Conservation (phyloP, 2,329 filamentous ascomycete genomes). For the Aspergillus floridensis region DNA sequence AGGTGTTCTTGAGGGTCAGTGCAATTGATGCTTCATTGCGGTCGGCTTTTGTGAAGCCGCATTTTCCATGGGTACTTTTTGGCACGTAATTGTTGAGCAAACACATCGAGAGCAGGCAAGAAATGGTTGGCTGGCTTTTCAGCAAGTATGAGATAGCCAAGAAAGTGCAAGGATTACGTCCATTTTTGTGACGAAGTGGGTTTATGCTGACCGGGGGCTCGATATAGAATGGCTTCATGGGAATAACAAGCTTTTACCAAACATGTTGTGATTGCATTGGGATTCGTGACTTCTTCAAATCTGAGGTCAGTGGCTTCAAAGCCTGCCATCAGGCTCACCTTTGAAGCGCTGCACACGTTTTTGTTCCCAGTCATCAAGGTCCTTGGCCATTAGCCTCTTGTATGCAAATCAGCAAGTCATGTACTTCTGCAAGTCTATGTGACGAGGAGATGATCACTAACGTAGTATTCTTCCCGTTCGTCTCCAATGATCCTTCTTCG, state of each 20-base stretch:
- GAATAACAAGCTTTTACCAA: too few species aligned
- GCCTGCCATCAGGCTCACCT: constrained; percentile 82
- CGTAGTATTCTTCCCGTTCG: constrained; percentile 50
- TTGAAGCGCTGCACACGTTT: constrained; percentile 86
- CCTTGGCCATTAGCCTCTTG: constrained; percentile 78
- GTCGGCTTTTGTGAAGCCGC: neutral
- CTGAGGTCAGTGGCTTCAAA: constrained; percentile 48
- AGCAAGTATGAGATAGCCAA: neutral
- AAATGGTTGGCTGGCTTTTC: neutral
- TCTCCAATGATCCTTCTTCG: constrained; percentile 42
- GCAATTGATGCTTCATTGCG: neutral
- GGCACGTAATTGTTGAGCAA: neutral
- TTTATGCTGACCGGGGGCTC: neutral
- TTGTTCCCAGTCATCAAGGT: constrained; percentile 95
- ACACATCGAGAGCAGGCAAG: neutral
- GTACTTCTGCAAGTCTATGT: neutral
- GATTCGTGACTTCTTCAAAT: neutral
- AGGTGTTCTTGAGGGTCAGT: neutral
- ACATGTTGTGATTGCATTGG: neutral
- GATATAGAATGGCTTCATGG: neutral
- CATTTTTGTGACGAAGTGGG: neutral
- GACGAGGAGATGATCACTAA: constrained; percentile 21
- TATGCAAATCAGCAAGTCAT: neutral
- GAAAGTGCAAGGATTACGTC: neutral
- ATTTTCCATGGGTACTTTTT: neutral